A percentile compares a stretch with the other conserved stretches of the same genome.
Evolutionary conservation across 805 yeast genomes (phyloP).

Genomic region (Metschnikowia amazonensis): DNA sequence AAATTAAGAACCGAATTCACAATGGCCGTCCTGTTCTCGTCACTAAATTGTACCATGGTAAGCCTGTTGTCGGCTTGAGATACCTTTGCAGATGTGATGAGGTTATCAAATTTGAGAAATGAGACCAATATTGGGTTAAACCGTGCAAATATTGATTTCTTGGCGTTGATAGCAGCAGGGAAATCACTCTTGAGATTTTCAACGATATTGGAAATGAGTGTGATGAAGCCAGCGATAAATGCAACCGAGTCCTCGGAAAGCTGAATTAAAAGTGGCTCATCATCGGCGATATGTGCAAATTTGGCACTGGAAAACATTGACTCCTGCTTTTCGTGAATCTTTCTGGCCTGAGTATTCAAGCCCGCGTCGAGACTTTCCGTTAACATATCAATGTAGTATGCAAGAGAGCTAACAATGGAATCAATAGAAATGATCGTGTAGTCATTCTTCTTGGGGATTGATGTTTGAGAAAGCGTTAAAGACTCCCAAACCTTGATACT

Average conservation of each 20-base stretch:
- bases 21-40: slow-evolving; percentile 34
- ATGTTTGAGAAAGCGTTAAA: slow-evolving; percentile 24
- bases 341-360: slow-evolving; percentile 26
- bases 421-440: slow-evolving; percentile 52
- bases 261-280: slow-evolving; percentile 39
- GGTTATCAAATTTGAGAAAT: slow-evolving; percentile 40
- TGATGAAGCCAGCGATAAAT: slow-evolving; percentile 68
- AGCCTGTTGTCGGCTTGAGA: slow-evolving; percentile 12
- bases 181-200: slow-evolving; percentile 26
- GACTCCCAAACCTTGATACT: slow-evolving; percentile 38
- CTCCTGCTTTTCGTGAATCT: slow-evolving; percentile 35
- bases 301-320: slow-evolving; percentile 17
- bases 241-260: slow-evolving; percentile 78
- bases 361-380: slow-evolving; percentile 37
- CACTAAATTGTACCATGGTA: slow-evolving; percentile 27
- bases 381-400: slow-evolving; percentile 49
- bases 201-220: slow-evolving; percentile 47
- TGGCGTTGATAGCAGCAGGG: slow-evolving; percentile 22
- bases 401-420: slow-evolving; percentile 49
- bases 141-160: slow-evolving; percentile 25
- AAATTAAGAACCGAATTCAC: slow-evolving; percentile 46
- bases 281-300: slow-evolving; percentile 9
- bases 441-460: slow-evolving; percentile 33
- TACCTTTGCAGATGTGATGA: slow-evolving; percentile 20
- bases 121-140: slow-evolving; percentile 32